Conservation (phyloP, 345 rosid genomes). For the Eucalyptus virginea region DNA sequence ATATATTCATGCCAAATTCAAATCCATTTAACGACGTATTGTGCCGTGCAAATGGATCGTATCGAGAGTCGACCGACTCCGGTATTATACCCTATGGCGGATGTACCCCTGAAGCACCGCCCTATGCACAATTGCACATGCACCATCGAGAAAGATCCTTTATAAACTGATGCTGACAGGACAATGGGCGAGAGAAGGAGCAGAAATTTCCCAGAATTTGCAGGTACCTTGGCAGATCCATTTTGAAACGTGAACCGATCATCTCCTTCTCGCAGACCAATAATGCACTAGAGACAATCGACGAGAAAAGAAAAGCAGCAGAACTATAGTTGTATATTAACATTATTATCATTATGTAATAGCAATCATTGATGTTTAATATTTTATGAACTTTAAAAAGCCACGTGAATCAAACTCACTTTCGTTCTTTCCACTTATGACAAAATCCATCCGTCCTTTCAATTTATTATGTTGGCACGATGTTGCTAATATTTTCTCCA, state of each 20-base stretch:
- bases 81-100: neutral
- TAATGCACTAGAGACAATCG: neutral
- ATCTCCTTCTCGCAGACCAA: neutral
- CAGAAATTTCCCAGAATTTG: neutral
- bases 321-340: neutral
- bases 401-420: neutral
- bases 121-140: neutral
- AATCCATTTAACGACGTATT: accelerated
- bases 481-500: neutral
- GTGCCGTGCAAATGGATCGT: neutral
- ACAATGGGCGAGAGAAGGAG: neutral
- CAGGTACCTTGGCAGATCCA: neutral
- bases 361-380: neutral
- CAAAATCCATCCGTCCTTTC: neutral
- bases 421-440: neutral
- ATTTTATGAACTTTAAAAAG: neutral
- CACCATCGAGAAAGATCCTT: neutral
- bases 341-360: neutral
- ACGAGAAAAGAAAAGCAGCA: neutral
- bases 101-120: neutral
- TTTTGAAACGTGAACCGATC: neutral
- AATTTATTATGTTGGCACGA: too few species aligned
- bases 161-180: neutral
- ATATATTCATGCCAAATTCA: neutral
- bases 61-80: neutral